These are phyloP conservation scores for Raphanus hybrid DNA, from an alignment of 441 rosid species.

Conservation along the genomic window DNA sequence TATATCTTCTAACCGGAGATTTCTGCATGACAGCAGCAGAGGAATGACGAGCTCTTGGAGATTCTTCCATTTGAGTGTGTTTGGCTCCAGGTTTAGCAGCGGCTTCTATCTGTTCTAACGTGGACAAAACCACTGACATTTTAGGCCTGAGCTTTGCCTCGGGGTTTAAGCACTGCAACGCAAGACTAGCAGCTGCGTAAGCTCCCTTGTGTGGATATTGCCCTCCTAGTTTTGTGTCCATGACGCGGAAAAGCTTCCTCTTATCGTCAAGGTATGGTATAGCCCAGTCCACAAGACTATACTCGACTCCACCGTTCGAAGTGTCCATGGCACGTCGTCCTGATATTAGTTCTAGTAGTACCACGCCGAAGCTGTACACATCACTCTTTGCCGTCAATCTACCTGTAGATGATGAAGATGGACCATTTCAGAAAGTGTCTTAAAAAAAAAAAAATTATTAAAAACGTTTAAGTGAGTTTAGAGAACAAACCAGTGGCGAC, in stretches of 20 bases:
- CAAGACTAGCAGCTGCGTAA: conserved; percentile 57
- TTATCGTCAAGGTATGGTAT: conserved; percentile 51
- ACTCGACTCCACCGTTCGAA: conserved; percentile 46
- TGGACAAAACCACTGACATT: conserved; percentile 65
- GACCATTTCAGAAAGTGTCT: conserved; percentile 2
- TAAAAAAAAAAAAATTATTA: conserved; percentile 9
- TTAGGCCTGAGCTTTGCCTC: conserved; percentile 63
- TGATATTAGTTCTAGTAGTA: conserved; percentile 50
- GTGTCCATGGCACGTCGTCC: conserved; percentile 54
- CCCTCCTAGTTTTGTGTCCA: conserved; percentile 71
- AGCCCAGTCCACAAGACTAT: conserved; percentile 57
- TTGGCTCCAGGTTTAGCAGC: conserved; percentile 48
- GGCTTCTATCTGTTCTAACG: conserved; percentile 54
- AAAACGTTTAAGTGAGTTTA: neutral
- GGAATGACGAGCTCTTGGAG: conserved; percentile 37
- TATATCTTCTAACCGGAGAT: conserved; percentile 49
- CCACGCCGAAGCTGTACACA: conserved; percentile 58
- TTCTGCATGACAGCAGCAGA: conserved; percentile 38
- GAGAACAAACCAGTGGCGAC: conserved; percentile 61
- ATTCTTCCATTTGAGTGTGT: conserved; percentile 35
- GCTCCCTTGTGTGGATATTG: conserved; percentile 81
- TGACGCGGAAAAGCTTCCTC: conserved; percentile 51
- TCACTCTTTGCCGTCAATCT: conserved; percentile 55
- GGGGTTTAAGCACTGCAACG: conserved; percentile 54
- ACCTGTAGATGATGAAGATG: conserved; percentile 40